Percentiles rank a stretch among this genome's conserved stretches.
Evolutionary conservation across 352 stramenopile genomes (phyloP).

Genomic region (Pythium brachiatum): DNA sequence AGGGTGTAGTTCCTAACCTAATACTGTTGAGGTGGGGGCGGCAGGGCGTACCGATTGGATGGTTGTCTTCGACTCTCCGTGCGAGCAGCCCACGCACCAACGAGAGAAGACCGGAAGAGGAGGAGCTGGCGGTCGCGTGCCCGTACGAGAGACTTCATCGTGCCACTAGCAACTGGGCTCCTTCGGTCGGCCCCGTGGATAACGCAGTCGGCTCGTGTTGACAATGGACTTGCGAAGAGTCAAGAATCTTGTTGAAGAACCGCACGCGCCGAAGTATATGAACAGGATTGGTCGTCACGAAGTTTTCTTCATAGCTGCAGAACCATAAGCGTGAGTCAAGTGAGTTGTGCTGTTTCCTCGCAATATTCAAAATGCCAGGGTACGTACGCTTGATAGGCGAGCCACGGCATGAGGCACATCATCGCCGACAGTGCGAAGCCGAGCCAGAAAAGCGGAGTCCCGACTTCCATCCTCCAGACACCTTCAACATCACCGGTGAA

Average conservation of each 20-base stretch:
- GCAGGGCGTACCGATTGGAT: not conserved
- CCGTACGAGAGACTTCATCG: slow-evolving; percentile 1
- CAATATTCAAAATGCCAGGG: not conserved
- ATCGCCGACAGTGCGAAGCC: slow-evolving; percentile 43
- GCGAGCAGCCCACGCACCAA: no score
- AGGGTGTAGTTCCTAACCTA: not conserved
- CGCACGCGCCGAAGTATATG: slow-evolving; percentile 70
- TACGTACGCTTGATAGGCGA: slow-evolving; percentile 71
- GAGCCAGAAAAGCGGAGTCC: slow-evolving; percentile 56
- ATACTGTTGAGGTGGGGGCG: not conserved
- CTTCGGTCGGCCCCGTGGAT: slow-evolving; percentile 11
- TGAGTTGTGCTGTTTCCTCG: not conserved
- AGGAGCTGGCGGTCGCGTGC: not conserved
- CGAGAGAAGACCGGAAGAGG: no score
- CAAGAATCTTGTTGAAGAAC: slow-evolving; percentile 72
- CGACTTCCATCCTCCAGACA: slow-evolving; percentile 35
- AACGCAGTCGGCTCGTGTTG: slow-evolving; percentile 4
- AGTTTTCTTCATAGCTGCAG: slow-evolving; percentile 72
- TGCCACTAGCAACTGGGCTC: slow-evolving; percentile 1
- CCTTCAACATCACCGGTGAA: slow-evolving; percentile 46
- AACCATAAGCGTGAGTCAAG: not conserved
- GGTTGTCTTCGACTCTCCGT: no score
- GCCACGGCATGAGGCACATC: slow-evolving; percentile 51
- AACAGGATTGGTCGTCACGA: slow-evolving; percentile 64
- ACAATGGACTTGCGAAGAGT: slow-evolving; percentile 39